phyloP scores from a whole-genome alignment of 73 alveolate species.

The Halteria grandinella region DNA sequence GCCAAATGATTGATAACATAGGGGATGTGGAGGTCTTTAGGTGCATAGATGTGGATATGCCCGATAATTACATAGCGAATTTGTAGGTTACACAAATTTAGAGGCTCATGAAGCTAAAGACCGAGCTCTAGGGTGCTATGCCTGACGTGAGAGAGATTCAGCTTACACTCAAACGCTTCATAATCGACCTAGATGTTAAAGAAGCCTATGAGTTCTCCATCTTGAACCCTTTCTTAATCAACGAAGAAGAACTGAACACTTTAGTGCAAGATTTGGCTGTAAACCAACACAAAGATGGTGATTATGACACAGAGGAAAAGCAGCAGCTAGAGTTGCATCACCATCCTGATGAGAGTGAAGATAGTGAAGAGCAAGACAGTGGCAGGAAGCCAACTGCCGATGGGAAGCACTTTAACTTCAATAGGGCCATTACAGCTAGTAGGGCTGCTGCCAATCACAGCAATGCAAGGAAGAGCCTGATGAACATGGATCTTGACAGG shows the following conservation, averaged over 20 bases:
- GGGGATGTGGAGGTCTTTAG: slow-evolving; percentile 20
- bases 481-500: slow-evolving; percentile 29
- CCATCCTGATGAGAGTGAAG: too few relatives aligned
- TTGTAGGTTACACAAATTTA: not conserved
- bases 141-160: slow-evolving; percentile 24
- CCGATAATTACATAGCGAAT: slow-evolving; percentile 28
- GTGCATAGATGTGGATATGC: slow-evolving; percentile 14
- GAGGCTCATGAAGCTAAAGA: slow-evolving; percentile 17
- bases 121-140: not conserved
- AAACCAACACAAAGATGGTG: too few relatives aligned
- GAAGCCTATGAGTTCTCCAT: slow-evolving; percentile 42
- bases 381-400: too few relatives aligned
- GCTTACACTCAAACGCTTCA: not conserved
- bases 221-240: slow-evolving; percentile 23
- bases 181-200: slow-evolving; percentile 27
- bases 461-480: slow-evolving; percentile 23
- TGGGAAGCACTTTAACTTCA: slow-evolving; percentile 4
- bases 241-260: slow-evolving; percentile 31
- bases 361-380: too few relatives aligned
- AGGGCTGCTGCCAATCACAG: too few relatives aligned
- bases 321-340: too few relatives aligned
- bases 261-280: slow-evolving; percentile 20
- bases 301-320: too few relatives aligned
- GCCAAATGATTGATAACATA: slow-evolving; percentile 10
- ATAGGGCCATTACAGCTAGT: not conserved